A percentile compares a stretch with the other conserved stretches of the same genome.
These are phyloP conservation scores for Ogataea allantospora DNA, from an alignment of 805 yeast genomes.

Conservation along the genomic window DNA sequence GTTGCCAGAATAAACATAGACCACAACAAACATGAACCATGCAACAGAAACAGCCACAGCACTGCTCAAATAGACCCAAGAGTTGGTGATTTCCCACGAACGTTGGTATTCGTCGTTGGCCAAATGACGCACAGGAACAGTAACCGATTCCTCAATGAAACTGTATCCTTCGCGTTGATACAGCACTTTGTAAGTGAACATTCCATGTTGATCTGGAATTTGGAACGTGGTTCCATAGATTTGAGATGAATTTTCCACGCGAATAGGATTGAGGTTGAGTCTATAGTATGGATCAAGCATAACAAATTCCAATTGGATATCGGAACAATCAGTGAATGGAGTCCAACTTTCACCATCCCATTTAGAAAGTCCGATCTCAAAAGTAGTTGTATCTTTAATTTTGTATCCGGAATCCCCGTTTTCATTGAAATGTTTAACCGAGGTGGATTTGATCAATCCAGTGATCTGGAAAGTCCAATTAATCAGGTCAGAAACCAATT, in stretches of 20 bases:
- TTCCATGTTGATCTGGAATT: slow-evolving; percentile 95
- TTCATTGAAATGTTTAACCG: slow-evolving; percentile 51
- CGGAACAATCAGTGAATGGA: slow-evolving; percentile 55
- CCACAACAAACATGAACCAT: slow-evolving; percentile 75
- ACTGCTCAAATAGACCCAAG: slow-evolving; percentile 86
- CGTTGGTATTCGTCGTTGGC: slow-evolving; percentile 95
- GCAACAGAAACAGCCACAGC: slow-evolving; percentile 66
- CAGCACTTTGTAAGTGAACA: slow-evolving; percentile 80
- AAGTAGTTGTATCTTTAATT: slow-evolving; percentile 68
- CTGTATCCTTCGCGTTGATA: slow-evolving; percentile 77
- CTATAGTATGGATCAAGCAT: slow-evolving; percentile 97
- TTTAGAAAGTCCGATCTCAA: slow-evolving; percentile 48
- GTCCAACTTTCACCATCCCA: slow-evolving; percentile 59
- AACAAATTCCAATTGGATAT: slow-evolving; percentile 77
- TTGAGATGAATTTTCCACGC: slow-evolving; percentile 42
- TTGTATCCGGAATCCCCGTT: slow-evolving; percentile 50
- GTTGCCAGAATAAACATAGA: slow-evolving; percentile 47
- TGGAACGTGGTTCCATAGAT: slow-evolving; percentile 55
- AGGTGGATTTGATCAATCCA: slow-evolving; percentile 57
- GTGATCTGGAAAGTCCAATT: slow-evolving; percentile 76
- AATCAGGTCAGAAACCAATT: slow-evolving; percentile 44
- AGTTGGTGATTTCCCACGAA: slow-evolving; percentile 88
- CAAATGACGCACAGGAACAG: slow-evolving; percentile 85
- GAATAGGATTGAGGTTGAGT: slow-evolving; percentile 51
- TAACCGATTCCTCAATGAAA: slow-evolving; percentile 60